Percentiles rank a stretch among this genome's conserved stretches.
Conservation (phyloP, 441 rosid species). For the Erysimum cheiri region DNA sequence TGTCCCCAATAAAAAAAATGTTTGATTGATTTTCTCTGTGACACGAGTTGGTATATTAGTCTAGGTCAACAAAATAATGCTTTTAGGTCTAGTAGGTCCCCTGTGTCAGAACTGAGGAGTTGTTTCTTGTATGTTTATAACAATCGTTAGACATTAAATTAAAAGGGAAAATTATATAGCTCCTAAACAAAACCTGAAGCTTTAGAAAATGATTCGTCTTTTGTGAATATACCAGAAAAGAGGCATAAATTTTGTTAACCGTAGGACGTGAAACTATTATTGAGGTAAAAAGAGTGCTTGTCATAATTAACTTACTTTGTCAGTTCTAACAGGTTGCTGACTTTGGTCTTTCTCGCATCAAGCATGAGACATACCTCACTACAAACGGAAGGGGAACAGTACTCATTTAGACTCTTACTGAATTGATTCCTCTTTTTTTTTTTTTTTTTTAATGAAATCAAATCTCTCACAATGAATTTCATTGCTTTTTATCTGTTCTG, state of each 20-base stretch:
- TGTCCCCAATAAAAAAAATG: background rate
- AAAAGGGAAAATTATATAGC: slow-evolving; percentile 17
- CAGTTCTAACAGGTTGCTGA: slow-evolving; percentile 81
- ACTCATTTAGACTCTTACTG: slow-evolving; percentile 24
- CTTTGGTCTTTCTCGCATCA: slow-evolving; percentile 95
- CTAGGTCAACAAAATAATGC: slow-evolving; percentile 15
- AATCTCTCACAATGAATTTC: slow-evolving; percentile 13
- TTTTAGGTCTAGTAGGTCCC: slow-evolving; percentile 7
- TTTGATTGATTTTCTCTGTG: slow-evolving; percentile 9
- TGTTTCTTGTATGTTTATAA: slow-evolving; percentile 6
- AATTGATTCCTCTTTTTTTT: background rate
- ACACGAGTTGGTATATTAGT: slow-evolving; percentile 13
- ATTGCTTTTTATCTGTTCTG: slow-evolving; percentile 42
- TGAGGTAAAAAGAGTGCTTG: slow-evolving; percentile 13
- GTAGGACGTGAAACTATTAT: background rate
- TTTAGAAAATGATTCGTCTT: background rate
- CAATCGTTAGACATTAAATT: slow-evolving; percentile 3
- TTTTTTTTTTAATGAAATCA: slow-evolving; percentile 13
- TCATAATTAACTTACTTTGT: slow-evolving; percentile 19
- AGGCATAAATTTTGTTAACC: background rate
- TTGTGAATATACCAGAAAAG: slow-evolving; percentile 29
- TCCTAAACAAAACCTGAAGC: slow-evolving; percentile 5
- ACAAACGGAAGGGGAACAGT: slow-evolving; percentile 96
- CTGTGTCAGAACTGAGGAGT: slow-evolving; percentile 15
- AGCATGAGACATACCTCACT: slow-evolving; percentile 81